Percentiles rank a stretch among this genome's conserved stretches.
These are phyloP conservation scores for Lupinus albus DNA, from an alignment of 306 rosid species.

Conservation along the genomic window DNA sequence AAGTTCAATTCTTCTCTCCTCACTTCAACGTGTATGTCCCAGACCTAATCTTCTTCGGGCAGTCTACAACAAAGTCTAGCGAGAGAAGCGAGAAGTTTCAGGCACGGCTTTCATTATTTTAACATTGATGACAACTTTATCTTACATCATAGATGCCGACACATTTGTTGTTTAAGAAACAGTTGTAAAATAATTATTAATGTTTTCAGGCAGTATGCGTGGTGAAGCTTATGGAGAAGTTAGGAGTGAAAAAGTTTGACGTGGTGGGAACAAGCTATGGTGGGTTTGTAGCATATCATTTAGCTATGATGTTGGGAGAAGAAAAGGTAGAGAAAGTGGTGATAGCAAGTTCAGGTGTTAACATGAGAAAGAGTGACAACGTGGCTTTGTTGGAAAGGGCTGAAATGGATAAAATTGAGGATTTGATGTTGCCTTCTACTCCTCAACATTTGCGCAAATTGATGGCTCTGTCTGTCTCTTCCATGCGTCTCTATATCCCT, in stretches of 20 bases:
- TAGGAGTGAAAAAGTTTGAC: constrained; percentile 50
- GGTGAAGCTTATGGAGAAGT: constrained; percentile 60
- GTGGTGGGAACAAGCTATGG: constrained; percentile 89
- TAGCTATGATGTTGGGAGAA: constrained; percentile 68
- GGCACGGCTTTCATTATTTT: constrained; percentile 19
- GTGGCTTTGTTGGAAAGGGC: constrained; percentile 61
- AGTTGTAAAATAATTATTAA: no score
- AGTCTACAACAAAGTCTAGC: constrained; percentile 33
- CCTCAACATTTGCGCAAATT: constrained; percentile 59
- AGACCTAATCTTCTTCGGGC: constrained; percentile 80
- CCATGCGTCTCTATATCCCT: constrained; percentile 38
- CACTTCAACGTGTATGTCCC: constrained; percentile 77
- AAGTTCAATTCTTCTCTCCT: constrained; percentile 64
- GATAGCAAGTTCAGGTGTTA: constrained; percentile 87
- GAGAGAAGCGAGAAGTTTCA: constrained; percentile 58
- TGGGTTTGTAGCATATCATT: constrained; percentile 74
- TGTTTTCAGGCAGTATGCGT: constrained; percentile 67
- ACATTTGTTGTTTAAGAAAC: no score
- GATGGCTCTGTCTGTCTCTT: constrained; percentile 46
- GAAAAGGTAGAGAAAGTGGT: constrained; percentile 80
- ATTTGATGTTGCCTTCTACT: constrained; percentile 72
- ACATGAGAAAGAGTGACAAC: constrained; percentile 54
- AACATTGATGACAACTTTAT: no score
- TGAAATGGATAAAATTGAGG: constrained; percentile 53
- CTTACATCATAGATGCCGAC: no score